Conservation (phyloP, 2,329 filamentous ascomycete species). For the Cladosporium cucumerinum region DNA sequence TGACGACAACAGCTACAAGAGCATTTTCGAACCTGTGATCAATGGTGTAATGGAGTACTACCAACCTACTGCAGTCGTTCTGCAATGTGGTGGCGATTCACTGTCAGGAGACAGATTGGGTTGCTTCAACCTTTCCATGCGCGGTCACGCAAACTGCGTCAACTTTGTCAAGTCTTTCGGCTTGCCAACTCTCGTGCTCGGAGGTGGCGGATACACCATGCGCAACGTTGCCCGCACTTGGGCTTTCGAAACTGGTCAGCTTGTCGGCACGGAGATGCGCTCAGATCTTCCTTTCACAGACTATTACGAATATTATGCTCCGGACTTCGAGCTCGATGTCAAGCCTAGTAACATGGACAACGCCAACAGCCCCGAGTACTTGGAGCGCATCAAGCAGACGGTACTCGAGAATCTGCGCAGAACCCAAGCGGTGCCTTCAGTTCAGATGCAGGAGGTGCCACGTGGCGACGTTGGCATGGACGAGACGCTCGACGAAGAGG, state of each 20-base stretch:
- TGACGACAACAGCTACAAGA: conserved; percentile 64
- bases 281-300: conserved; percentile 90
- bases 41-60: conserved; percentile 68
- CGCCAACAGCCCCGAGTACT: conserved; percentile 64
- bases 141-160: conserved; percentile 67
- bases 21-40: conserved; percentile 66
- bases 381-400: conserved; percentile 64
- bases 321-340: conserved; percentile 67
- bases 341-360: conserved; percentile 71
- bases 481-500: conserved; percentile 60
- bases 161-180: conserved; percentile 66
- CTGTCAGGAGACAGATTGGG: conserved; percentile 65
- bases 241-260: conserved; percentile 68
- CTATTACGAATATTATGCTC: conserved; percentile 80
- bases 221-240: conserved; percentile 62
- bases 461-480: conserved; percentile 54
- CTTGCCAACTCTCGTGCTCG: conserved; percentile 62
- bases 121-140: conserved; percentile 69
- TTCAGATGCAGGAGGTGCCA: conserved; percentile 63
- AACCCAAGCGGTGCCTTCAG: conserved; percentile 58
- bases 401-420: conserved; percentile 65
- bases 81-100: conserved; percentile 67
- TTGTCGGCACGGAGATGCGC: conserved; percentile 79
- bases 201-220: conserved; percentile 69
- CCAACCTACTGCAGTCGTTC: conserved; percentile 62